Base-by-base conservation (phyloP, 2,329 filamentous ascomycete species). In the Pseudogymnoascus pannorum region DNA sequence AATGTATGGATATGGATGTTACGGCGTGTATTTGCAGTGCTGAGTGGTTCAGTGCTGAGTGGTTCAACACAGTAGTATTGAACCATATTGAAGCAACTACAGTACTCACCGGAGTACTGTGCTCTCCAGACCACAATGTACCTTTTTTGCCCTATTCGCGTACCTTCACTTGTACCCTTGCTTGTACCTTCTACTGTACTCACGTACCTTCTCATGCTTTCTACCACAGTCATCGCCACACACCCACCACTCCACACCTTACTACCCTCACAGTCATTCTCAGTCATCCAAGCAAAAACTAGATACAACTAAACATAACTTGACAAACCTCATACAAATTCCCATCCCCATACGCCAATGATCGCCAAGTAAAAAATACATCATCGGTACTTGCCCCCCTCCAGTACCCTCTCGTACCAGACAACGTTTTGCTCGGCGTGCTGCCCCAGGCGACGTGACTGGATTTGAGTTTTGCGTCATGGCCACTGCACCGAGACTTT, bases 381-480 rank as follows among this genome's bases (percentile, higher is more conserved):
- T 44, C 40, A 44, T 44, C 20, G 40, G 40, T 44, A 44, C 40
- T 5, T 44, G 40, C 40, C 40, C 40, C 40, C 40, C 40, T 44
- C 40, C 40, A 44, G 20, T 44, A 44, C 40, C 40, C 40, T 44
- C 40, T 24, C 40, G 40, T 44, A 44, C 40, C 40, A 44, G 40
- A 44, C 40, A 44, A 24, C 20, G 40, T 22, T 44, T 44, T 44
- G 11, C 40, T 44, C 40, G 40, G 40, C 40, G 40, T 44, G 40
- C 18, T 44, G 40, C 9, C 40, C 11, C 20, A 44, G 40, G 11
- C 40, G 40, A 44, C 40, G 40, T 44, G 40, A 44, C 40, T 24
- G 40, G 40, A 44, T 44, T 44, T 44, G 40, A 44, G 40, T 44
- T 44, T 44, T 44, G 40, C 40, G 40, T 44, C 40, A 44, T 44